Evolutionary conservation across 2,329 filamentous ascomycete species (phyloP).

Genomic region (Penicillium sp.): DNA sequence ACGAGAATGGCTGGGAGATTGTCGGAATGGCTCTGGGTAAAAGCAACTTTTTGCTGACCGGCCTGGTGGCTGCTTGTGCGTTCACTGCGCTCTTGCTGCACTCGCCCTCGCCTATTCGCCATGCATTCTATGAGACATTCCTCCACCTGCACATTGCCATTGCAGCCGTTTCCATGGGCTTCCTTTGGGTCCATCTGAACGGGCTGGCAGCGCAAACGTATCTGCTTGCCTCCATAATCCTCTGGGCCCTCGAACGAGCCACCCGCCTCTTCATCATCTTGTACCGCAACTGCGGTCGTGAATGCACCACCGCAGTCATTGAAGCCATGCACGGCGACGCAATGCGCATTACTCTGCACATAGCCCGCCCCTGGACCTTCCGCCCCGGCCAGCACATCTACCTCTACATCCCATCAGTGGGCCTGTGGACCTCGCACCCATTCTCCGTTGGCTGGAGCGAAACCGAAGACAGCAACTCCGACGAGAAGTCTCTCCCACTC

Average conservation of each 20-base stretch:
- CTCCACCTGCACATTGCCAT: constrained; percentile 79
- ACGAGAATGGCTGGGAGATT: constrained; percentile 38
- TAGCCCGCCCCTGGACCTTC: constrained; percentile 65
- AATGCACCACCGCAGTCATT: constrained; percentile 63
- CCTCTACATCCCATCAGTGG: constrained; percentile 65
- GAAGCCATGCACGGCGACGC: constrained; percentile 68
- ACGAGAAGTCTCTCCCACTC: constrained; percentile 45
- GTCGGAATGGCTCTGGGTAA: constrained; percentile 30
- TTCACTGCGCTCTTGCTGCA: constrained; percentile 66
- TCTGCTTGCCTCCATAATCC: constrained; percentile 67
- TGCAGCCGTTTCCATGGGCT: constrained; percentile 64
- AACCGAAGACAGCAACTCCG: constrained; percentile 47
- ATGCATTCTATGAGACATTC: constrained; percentile 95
- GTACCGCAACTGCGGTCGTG: constrained; percentile 60
- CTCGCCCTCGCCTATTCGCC: constrained; percentile 69
- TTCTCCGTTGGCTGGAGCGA: constrained; percentile 77
- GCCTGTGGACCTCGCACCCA: constrained; percentile 70
- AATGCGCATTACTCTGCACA: constrained; percentile 66
- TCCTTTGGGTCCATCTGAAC: constrained; percentile 76
- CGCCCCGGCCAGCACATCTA: constrained; percentile 72
- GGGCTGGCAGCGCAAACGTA: constrained; percentile 68
- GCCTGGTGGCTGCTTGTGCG: constrained; percentile 49
- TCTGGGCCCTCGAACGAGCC: constrained; percentile 73
- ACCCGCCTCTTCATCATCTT: constrained; percentile 61
- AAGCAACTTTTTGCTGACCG: constrained; percentile 39